Evolutionary conservation across 768 basidiomycete genomes (phyloP).

Genomic region (Leccinum olivaceopallidum): DNA sequence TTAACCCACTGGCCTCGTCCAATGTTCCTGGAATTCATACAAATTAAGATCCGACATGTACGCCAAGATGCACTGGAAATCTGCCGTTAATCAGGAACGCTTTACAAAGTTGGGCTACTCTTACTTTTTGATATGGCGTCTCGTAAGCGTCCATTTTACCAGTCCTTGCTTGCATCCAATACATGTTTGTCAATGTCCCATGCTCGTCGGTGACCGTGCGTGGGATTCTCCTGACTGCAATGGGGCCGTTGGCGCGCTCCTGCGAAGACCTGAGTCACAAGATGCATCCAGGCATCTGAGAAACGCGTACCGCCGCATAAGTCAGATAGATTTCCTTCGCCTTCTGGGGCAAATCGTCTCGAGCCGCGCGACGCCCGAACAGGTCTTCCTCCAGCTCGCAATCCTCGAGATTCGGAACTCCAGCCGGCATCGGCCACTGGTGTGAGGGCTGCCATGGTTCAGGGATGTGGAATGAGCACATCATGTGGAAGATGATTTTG

Average conservation of each 20-base stretch:
- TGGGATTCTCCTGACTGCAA: conserved; percentile 58
- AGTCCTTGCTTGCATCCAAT: conserved; percentile 79
- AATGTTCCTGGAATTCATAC: conserved; percentile 43
- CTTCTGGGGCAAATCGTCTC: conserved; percentile 35
- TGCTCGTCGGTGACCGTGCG: conserved; percentile 42
- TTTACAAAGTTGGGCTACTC: not conserved
- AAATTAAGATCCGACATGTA: conserved; percentile 81
- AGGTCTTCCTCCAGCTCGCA: conserved; percentile 59
- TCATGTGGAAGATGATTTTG: conserved; percentile 56
- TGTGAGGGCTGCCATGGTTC: conserved; percentile 73
- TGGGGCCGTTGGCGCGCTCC: conserved; percentile 70
- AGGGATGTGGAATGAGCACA: conserved; percentile 82
- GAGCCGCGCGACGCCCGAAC: conserved; percentile 28
- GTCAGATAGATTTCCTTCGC: conserved; percentile 34
- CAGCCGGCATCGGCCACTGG: conserved; percentile 69
- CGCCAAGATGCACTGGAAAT: conserved; percentile 67
- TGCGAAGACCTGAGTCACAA: conserved; percentile 37
- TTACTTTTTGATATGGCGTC: conserved; percentile 74
- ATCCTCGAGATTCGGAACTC: conserved; percentile 52
- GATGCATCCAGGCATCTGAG: conserved; percentile 18
- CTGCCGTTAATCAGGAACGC: conserved; percentile 4
- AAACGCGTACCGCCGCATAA: conserved; percentile 28
- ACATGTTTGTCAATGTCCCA: conserved; percentile 57
- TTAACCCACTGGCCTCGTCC: conserved; percentile 3
- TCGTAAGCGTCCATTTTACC: conserved; percentile 58